Percentiles rank a stretch among this genome's conserved stretches.
phyloP scores from a whole-genome alignment of 208 protist genomes.

The Porcisia hertigi region DNA sequence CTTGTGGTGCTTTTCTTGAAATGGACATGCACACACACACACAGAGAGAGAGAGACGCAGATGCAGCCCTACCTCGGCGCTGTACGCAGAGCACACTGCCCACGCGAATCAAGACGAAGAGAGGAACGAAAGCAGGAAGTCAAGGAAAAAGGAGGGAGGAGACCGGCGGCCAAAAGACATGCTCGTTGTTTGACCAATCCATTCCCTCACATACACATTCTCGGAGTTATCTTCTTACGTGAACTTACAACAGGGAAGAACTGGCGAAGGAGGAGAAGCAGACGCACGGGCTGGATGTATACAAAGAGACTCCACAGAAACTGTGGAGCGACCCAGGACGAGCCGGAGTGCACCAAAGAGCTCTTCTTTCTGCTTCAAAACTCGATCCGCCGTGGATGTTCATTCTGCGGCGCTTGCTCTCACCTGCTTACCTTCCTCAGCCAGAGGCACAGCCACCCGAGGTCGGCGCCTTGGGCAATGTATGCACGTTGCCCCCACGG shows the following conservation, averaged over 20 bases:
- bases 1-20: neutral
- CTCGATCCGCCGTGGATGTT: neutral
- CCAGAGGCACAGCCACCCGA: conserved; percentile 25
- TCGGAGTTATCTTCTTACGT: neutral
- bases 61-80: neutral
- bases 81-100: neutral
- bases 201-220: neutral
- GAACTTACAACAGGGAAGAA: neutral
- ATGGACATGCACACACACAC: neutral
- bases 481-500: conserved; percentile 49
- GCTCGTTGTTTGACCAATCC: neutral
- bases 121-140: neutral
- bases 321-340: neutral
- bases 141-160: neutral
- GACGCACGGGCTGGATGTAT: neutral
- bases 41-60: neutral
- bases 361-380: neutral
- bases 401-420: neutral
- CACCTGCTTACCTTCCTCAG: conserved; percentile 30
- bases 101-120: neutral
- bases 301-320: neutral
- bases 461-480: conserved; percentile 43
- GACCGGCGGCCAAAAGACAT: neutral
- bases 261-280: neutral
- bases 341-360: neutral